A percentile compares a stretch with the other conserved stretches of the same genome.
Evolutionary conservation across 495 filamentous ascomycete genomes (phyloP).

Genomic region (Cryomyces antarcticus): DNA sequence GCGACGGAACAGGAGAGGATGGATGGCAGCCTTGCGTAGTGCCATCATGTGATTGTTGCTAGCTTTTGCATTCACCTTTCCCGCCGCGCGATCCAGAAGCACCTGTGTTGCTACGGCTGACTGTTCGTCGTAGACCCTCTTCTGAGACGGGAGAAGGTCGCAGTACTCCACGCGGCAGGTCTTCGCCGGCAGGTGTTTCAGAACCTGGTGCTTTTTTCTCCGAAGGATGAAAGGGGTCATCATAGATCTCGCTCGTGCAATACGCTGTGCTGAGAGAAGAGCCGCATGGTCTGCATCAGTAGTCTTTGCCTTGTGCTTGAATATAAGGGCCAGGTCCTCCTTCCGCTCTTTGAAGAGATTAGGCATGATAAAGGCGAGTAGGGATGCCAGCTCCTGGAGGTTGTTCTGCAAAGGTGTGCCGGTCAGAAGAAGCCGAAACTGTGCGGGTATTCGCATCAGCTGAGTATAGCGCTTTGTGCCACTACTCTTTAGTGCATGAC

Average conservation of each 20-base stretch:
- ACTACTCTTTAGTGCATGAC: conserved; percentile 75
- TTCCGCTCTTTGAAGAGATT: conserved; percentile 51
- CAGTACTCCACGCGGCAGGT: conserved; percentile 57
- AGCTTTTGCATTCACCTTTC: conserved; percentile 34
- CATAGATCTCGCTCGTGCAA: conserved; percentile 71
- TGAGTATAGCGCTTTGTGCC: conserved; percentile 61
- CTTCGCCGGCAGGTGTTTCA: conserved; percentile 72
- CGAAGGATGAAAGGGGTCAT: conserved; percentile 88
- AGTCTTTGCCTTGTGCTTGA: conserved; percentile 75
- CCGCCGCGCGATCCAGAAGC: conserved; percentile 34
- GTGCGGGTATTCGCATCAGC: conserved; percentile 53
- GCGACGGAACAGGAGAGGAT: conserved; percentile 68
- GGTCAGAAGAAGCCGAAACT: conserved; percentile 69
- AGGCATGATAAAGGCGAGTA: conserved; percentile 83
- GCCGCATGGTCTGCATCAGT: conserved; percentile 48
- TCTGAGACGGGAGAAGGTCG: conserved; percentile 47
- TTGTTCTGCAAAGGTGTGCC: conserved; percentile 95
- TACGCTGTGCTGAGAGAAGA: conserved; percentile 65
- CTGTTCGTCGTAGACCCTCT: conserved; percentile 46
- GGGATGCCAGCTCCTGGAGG: conserved; percentile 67
- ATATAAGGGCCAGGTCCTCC: conserved; percentile 60
- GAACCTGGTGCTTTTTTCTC: conserved; percentile 85
- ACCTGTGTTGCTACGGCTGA: conserved; percentile 32
- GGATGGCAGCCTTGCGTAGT: conserved; percentile 79
- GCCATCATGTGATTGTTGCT: conserved; percentile 64